Evolutionary conservation across 1,139 yeast species (phyloP), one percentile per base, ranked within the genome.

Genomic region (Geotrichum candidum): DNA sequence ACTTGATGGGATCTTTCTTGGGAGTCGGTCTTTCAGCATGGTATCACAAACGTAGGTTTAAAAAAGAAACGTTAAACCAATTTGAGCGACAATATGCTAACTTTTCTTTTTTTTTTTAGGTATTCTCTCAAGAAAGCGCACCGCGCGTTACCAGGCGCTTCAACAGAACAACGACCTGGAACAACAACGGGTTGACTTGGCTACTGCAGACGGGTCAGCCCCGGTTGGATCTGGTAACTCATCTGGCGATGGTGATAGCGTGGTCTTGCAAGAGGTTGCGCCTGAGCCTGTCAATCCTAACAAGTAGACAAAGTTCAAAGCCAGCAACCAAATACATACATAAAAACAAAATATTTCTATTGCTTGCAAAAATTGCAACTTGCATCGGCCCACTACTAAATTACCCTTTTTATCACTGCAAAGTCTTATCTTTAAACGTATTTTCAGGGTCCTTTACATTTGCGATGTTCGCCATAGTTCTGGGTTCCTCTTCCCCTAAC

Each of bases 1-100:
- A 78, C 62, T 63, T 77, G 27, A 68, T 67, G 7, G 80, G 80
- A 31, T 69, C 75, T 51, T 57, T 65, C 1, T 53, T 70, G 11
- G 78, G 78, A 2, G 65, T 77, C 11, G 66, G 65, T 23, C 55
- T 71, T 7, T 73, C 71, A 23, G 70, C 73, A 10, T 67, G 71
- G 68, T 77, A 77, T 64, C 80, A 78, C 68, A 74, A 71, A 51
- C 67, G 77, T 65, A 64, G 50, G 73, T 66, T 51, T 25, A 27
- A 46, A 35, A 27, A 51, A 18, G 27, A 51, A 41, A 41, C 18
- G 22, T 27, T 54, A n/a, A 50, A 55, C 3, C 4, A 23, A 46
- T 15, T 45, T 35, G 6, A 9, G 6, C n/a, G 18, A 18, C 18
- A 18, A 18, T 18, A 41, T 51, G 15, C 52, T 57, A n/a, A 29